These are phyloP conservation scores for Platismatia glauca DNA, from an alignment of 495 filamentous ascomycete species.

Conservation along the genomic window DNA sequence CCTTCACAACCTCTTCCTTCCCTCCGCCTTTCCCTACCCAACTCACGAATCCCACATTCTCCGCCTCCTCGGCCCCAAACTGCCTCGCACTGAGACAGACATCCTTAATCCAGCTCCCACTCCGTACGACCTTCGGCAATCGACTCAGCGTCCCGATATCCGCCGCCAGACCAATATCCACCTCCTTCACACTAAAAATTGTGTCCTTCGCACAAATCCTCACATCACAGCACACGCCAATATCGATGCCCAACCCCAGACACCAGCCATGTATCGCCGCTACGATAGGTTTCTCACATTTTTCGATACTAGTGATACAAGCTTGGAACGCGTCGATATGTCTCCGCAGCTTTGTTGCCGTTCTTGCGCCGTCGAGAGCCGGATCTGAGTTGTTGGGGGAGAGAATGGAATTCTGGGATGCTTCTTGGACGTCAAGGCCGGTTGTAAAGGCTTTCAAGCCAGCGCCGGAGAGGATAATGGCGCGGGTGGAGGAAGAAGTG, in stretches of 20 bases:
- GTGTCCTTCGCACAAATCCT: slow-evolving; percentile 58
- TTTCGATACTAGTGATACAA: slow-evolving; percentile 66
- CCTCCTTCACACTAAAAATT: slow-evolving; percentile 79
- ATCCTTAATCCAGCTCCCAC: slow-evolving; percentile 79
- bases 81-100: slow-evolving; percentile 68
- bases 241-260: slow-evolving; percentile 77
- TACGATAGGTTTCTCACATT: slow-evolving; percentile 90
- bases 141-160: slow-evolving; percentile 85
- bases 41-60: slow-evolving; percentile 74
- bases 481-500: slow-evolving; percentile 59
- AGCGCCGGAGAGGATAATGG: slow-evolving; percentile 71
- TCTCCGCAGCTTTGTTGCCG: slow-evolving; percentile 52
- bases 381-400: slow-evolving; percentile 14
- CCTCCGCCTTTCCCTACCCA: slow-evolving; percentile 49
- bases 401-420: slow-evolving; percentile 29
- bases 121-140: slow-evolving; percentile 75
- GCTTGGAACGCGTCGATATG: slow-evolving; percentile 71
- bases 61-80: slow-evolving; percentile 73
- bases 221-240: slow-evolving; percentile 69
- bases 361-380: slow-evolving; percentile 52
- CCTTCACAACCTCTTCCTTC: slow-evolving; percentile 52
- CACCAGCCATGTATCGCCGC: slow-evolving; percentile 72
- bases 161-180: slow-evolving; percentile 89
- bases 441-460: slow-evolving; percentile 79
- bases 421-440: slow-evolving; percentile 59